Base-by-base conservation (phyloP, 495 filamentous ascomycete species). In the Aspergillus steynii region DNA sequence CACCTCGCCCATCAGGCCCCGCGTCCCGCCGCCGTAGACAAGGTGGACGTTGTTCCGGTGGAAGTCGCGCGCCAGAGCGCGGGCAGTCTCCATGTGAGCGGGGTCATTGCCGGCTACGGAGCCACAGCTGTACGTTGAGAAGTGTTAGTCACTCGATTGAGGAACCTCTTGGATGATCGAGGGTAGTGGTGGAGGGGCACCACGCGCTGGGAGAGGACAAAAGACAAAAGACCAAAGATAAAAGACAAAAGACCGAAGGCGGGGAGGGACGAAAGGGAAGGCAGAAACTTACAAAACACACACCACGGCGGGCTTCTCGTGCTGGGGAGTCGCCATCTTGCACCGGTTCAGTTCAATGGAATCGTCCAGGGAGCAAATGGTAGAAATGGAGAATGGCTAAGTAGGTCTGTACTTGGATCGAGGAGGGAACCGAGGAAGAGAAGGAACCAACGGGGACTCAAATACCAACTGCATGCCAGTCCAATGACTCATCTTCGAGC, bases 21-120 rank as follows among this genome's bases (percentile, higher is more conserved):
- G 86, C 20, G 96, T 97, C 67, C 95, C 95, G 61, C 96, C 95
- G 68, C 95, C 95, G 74, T 97, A 99, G 56, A 98, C 90, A 32
- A 99, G 86, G 2, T 80, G 78, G 64, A 96, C 89, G 65, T 88
- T 86, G 66, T 91, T 79, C 59, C 83, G 77, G 73, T 90, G 85
- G 77, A 99, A 86, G 62, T 81, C 80, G 28, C 81, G 75, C 46
- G 89, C 95, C 7, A 99, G 87, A n/a, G 83, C 76, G 31, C 86
- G 86, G 1, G 96, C 96, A 4, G 92, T 88, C 69, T 85, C 86
- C 52, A 90, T 63, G 71, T 97, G 81, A 15, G 76, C 78, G 7
- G 91, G 85, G 54, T 85, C 85, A 46, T 78, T 86, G 49, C 95
- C 95, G 29, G 85, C 70, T 15, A 83, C 87, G 53, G 92, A 83